Evolutionary conservation across 441 rosid species (phyloP), one percentile per base, ranked within the genome.

Genomic region (Mallotus japonicus): DNA sequence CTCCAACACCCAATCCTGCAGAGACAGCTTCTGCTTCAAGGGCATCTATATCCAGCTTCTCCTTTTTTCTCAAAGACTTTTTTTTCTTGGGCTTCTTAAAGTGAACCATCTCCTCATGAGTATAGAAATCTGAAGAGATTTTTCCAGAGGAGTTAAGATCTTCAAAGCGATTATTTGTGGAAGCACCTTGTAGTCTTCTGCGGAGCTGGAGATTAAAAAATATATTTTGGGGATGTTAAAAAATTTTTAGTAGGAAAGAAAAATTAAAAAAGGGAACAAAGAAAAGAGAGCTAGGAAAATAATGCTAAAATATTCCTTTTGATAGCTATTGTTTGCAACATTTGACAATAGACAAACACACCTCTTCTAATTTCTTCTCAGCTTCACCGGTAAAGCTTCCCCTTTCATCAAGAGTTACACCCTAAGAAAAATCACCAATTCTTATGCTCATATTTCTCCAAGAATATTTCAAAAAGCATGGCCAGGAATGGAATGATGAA

Each of bases 11-110:
- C 79, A 96, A 81, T 46, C 99, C 99, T 19, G 89, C 76, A 67
- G 99, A 84, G 66, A 85, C 76, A 56, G 97, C 99, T 81, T 90
- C 98, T 46, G 90, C 91, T 93, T 96, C 99, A 73, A 96, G 93
- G 72, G 88, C 88, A 76, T 84, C 89, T 80, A 96, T 56, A 81
- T 96, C 93, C 82, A 92, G 79, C 87, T 93, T 96, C 65, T 95
- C 95, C 87, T 82, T 93, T 85, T 81, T 95, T 70, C 98, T 82
- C 79, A 93, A 77, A 28, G 91, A 82, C 82, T 95, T 95, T 83
- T 85, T 95, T 78, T 93, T 93, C 88, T 93, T 95, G 69, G 99
- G 92, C 82, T 90, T 95, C 81, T 90, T 95, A 77, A 93, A 95
- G 47, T 79, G 82, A 73, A 88, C 77, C 96, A 95, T 92, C 78